These are phyloP conservation scores for Endoconidiophora polonica DNA, from an alignment of 2,329 filamentous ascomycete species.

Conservation along the genomic window DNA sequence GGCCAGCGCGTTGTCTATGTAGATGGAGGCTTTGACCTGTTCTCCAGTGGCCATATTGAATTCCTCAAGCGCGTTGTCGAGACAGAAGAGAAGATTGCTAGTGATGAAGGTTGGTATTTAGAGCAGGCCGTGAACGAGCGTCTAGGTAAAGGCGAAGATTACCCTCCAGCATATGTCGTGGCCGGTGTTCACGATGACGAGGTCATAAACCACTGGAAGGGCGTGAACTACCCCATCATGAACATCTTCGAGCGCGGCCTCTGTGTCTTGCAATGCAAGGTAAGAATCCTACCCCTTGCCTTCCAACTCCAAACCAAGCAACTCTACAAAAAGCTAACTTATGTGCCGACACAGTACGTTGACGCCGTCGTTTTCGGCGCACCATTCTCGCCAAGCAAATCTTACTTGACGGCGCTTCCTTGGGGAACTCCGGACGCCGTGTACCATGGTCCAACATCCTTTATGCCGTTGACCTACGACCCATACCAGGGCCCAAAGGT, in stretches of 20 bases:
- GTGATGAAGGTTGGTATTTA: slow-evolving; percentile 56
- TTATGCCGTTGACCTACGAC: slow-evolving; percentile 66
- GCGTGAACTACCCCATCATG: slow-evolving; percentile 98
- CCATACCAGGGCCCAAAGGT: slow-evolving; percentile 66
- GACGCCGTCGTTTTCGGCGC: slow-evolving; percentile 78
- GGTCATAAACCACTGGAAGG: slow-evolving; percentile 93
- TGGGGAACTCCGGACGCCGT: slow-evolving; percentile 61
- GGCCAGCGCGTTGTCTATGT: slow-evolving; percentile 87
- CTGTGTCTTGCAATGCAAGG: slow-evolving; percentile 72
- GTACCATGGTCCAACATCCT: slow-evolving; percentile 91
- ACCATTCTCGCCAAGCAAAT: slow-evolving; percentile 67
- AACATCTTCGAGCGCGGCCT: slow-evolving; percentile 94
- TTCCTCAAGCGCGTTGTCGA: slow-evolving; percentile 67
- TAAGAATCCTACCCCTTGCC: too few species aligned
- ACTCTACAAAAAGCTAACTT: slow-evolving; percentile 14
- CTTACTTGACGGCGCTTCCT: slow-evolving; percentile 61
- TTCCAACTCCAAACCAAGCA: too few species aligned
- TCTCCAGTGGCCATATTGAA: slow-evolving; percentile 92
- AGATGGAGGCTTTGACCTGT: slow-evolving; percentile 90
- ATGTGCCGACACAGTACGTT: slow-evolving; percentile 45
- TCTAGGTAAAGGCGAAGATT: slow-evolving; percentile 51
- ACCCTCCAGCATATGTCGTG: slow-evolving; percentile 71
- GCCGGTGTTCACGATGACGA: slow-evolving; percentile 88
- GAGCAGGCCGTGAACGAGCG: slow-evolving; percentile 47
- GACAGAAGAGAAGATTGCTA: slow-evolving; percentile 53